These are phyloP conservation scores for Taphrina flavorubra DNA, from an alignment of 1,139 yeast species.

Conservation along the genomic window DNA sequence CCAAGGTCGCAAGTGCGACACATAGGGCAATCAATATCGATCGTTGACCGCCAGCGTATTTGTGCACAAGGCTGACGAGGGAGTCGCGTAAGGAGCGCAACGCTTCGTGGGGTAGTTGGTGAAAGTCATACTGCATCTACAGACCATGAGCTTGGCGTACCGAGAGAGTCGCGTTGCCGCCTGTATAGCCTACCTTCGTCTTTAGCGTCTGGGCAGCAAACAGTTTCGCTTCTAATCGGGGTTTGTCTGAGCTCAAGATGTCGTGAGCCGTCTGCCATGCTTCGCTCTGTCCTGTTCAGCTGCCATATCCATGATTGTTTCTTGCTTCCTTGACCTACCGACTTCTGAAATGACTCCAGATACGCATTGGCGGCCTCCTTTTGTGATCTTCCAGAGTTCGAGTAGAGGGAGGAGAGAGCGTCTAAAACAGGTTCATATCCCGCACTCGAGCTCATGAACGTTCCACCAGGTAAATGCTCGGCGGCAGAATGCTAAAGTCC, in stretches of 20 bases:
- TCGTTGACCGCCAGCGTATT: constrained; percentile 57
- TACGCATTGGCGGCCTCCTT: constrained; percentile 69
- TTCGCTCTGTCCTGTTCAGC: constrained; percentile 48
- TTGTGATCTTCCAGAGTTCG: constrained; percentile 59
- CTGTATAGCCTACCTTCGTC: constrained; percentile 58
- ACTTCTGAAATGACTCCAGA: constrained; percentile 82
- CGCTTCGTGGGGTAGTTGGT: constrained; percentile 68
- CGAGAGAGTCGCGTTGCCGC: too few species aligned
- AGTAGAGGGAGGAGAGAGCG: constrained; percentile 70
- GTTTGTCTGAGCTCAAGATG: constrained; percentile 48
- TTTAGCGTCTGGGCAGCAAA: constrained; percentile 92
- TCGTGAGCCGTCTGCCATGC: constrained; percentile 55
- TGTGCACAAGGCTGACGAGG: constrained; percentile 62
- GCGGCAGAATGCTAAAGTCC: background rate
- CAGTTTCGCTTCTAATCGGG: constrained; percentile 67
- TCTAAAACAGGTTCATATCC: constrained; percentile 45
- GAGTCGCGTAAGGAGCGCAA: constrained; percentile 66
- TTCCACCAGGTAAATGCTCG: constrained; percentile 1
- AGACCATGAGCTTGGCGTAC: background rate
- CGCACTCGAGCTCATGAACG: constrained; percentile 22
- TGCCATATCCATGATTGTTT: too few species aligned
- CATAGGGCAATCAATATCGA: constrained; percentile 79
- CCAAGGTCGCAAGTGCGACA: constrained; percentile 78
- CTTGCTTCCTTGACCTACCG: constrained; percentile 51
- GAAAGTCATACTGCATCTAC: constrained; percentile 73